phyloP scores from a whole-genome alignment of 1,284 basidiomycete genomes.

The Gymnopus androsaceus region DNA sequence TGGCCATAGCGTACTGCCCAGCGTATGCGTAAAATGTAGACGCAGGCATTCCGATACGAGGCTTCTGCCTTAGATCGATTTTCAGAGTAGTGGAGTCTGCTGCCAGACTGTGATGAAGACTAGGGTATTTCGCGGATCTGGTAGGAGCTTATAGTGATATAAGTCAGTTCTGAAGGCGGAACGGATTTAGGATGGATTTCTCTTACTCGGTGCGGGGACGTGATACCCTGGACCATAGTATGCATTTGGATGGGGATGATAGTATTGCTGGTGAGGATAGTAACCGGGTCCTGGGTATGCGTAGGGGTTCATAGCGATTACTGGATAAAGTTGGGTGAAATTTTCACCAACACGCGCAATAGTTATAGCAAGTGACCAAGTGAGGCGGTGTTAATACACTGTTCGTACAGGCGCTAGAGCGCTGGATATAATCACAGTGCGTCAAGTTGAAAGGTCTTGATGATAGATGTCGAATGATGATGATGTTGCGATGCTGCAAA shows the following conservation, averaged over 20 bases:
- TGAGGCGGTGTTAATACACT: constrained; percentile 2
- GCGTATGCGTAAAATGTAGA: constrained; percentile 44
- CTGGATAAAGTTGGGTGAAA: neutral
- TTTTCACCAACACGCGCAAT: too few relatives aligned
- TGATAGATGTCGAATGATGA: too few relatives aligned
- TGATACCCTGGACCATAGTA: constrained; percentile 14
- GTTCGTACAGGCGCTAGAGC: too few relatives aligned
- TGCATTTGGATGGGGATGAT: constrained; percentile 8
- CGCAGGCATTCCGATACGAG: constrained; percentile 41
- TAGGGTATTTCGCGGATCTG: constrained; percentile 39
- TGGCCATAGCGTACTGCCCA: constrained; percentile 36
- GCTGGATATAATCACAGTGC: too few relatives aligned
- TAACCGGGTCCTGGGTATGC: constrained; percentile 6
- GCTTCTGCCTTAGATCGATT: constrained; percentile 49
- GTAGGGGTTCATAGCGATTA: constrained; percentile 10
- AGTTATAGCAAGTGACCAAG: neutral
- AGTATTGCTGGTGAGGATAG: constrained; percentile 1
- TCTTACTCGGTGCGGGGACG: constrained; percentile 3
- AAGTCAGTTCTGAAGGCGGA: neutral
- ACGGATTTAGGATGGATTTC: neutral
- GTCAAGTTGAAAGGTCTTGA: too few relatives aligned
- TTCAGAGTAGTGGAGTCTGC: constrained; percentile 49
- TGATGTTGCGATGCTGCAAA: too few relatives aligned
- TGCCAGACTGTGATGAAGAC: constrained; percentile 51
- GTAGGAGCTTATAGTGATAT: constrained; percentile 1